Conservation (phyloP, 202 grass and related monocot species). For the Bolboschoenoplectus hybrid region DNA sequence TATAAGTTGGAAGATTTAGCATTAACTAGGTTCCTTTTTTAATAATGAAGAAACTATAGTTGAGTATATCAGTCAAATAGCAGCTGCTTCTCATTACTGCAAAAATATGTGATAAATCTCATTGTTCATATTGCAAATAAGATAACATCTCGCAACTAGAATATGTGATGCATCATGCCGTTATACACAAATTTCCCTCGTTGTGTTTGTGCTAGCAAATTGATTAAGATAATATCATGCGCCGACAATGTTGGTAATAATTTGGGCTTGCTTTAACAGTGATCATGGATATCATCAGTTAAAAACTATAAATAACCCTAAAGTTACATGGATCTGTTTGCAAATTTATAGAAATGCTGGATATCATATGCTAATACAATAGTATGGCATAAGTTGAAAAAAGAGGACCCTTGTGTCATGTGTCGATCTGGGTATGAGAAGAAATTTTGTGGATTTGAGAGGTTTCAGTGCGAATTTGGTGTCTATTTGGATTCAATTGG, state of each 20-base stretch:
- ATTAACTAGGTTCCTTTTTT: not conserved
- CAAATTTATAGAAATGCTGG: not conserved
- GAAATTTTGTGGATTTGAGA: not conserved
- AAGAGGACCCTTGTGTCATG: not conserved
- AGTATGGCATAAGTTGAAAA: not conserved
- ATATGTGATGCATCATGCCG: not conserved
- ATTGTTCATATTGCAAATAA: not conserved
- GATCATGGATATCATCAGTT: not conserved
- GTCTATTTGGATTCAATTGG: not conserved
- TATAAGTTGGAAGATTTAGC: slow-evolving; percentile 4
- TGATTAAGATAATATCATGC: slow-evolving; percentile 11
- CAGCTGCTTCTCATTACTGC: not conserved
- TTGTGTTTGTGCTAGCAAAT: not conserved
- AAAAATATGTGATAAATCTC: not conserved
- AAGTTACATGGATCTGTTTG: slow-evolving; percentile 16
- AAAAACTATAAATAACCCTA: not conserved
- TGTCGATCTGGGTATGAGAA: not conserved
- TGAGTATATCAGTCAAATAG: not conserved
- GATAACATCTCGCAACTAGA: not conserved
- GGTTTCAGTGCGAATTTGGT: not conserved
- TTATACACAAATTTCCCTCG: too few species aligned
- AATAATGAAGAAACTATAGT: not conserved
- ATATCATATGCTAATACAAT: not conserved
- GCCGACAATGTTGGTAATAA: not conserved
- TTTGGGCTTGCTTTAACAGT: not conserved